Evolutionary conservation across 2,329 filamentous ascomycete species (phyloP).

Genomic region (Colletotrichum tabaci): DNA sequence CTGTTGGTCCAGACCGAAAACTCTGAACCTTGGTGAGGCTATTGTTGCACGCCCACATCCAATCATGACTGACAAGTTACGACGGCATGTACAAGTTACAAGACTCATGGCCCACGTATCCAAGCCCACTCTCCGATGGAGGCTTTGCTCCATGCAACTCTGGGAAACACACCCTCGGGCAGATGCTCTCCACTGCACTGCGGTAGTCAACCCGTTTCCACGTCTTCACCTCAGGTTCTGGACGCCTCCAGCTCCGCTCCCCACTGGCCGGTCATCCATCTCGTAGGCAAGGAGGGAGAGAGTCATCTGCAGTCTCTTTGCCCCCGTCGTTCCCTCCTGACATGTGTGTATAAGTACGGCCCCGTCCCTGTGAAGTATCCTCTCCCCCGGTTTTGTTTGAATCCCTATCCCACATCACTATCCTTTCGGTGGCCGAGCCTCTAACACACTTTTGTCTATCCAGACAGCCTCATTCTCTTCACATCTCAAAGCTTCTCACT

Average conservation of each 20-base stretch:
- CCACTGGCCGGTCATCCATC: slow-evolving; percentile 28
- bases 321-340: slow-evolving; percentile 5
- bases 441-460: slow-evolving; percentile 30
- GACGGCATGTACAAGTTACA: slow-evolving; percentile 36
- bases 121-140: slow-evolving; percentile 37
- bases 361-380: slow-evolving; percentile 6
- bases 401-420: slow-evolving; percentile 38
- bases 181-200: slow-evolving; percentile 31
- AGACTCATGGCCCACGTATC: slow-evolving; percentile 23
- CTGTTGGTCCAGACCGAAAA: slow-evolving; percentile 38
- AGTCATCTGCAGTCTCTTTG: slow-evolving; percentile 6
- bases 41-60: slow-evolving; percentile 28
- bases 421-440: slow-evolving; percentile 41
- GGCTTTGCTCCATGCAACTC: slow-evolving; percentile 38
- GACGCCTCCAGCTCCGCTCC: slow-evolving; percentile 37
- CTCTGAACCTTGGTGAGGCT: slow-evolving; percentile 35
- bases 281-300: slow-evolving; percentile 22
- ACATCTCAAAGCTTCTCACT: slow-evolving; percentile 39
- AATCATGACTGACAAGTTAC: slow-evolving; percentile 32
- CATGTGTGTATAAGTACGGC: slow-evolving; percentile 38
- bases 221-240: slow-evolving; percentile 3
- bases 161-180: slow-evolving; percentile 40
- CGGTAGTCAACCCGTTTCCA: slow-evolving; percentile 11
- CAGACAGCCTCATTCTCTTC: slow-evolving; percentile 40
- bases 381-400: slow-evolving; percentile 24